Conservation (phyloP, 345 rosid species). For the Linum lewisii region DNA sequence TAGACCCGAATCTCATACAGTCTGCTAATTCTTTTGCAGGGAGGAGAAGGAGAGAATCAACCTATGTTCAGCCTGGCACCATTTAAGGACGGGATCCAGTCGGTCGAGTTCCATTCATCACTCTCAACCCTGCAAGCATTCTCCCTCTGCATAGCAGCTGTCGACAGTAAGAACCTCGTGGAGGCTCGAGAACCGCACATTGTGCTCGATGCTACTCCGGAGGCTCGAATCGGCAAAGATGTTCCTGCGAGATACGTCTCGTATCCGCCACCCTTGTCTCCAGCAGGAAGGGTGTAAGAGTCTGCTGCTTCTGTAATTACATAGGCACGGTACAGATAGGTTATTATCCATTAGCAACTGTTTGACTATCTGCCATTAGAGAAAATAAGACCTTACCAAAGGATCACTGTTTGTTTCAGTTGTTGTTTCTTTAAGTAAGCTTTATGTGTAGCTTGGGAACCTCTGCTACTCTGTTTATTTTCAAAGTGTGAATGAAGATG, state of each 20-base stretch:
- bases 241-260: conserved; percentile 42
- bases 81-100: conserved; percentile 63
- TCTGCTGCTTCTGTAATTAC: conserved; percentile 20
- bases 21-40: conserved; percentile 32
- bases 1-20: not conserved
- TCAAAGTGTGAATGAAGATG: too few relatives aligned
- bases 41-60: conserved; percentile 33
- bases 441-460: too few relatives aligned
- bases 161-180: conserved; percentile 39
- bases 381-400: too few relatives aligned
- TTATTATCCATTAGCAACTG: too few relatives aligned
- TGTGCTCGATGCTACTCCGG: too few relatives aligned
- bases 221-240: conserved; percentile 18
- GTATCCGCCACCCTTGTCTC: conserved; percentile 63
- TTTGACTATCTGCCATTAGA: too few relatives aligned
- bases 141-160: conserved; percentile 59
- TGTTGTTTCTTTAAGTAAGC: too few relatives aligned
- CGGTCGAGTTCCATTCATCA: conserved; percentile 68
- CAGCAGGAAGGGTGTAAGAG: conserved; percentile 69
- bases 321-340: conserved; percentile 8
- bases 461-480: too few relatives aligned
- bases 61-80: conserved; percentile 59
- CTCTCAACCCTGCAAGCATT: conserved; percentile 76
- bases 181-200: too few relatives aligned
- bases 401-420: too few relatives aligned